phyloP scores from a whole-genome alignment of 805 yeast genomes.

The Ogataea methylovora region DNA sequence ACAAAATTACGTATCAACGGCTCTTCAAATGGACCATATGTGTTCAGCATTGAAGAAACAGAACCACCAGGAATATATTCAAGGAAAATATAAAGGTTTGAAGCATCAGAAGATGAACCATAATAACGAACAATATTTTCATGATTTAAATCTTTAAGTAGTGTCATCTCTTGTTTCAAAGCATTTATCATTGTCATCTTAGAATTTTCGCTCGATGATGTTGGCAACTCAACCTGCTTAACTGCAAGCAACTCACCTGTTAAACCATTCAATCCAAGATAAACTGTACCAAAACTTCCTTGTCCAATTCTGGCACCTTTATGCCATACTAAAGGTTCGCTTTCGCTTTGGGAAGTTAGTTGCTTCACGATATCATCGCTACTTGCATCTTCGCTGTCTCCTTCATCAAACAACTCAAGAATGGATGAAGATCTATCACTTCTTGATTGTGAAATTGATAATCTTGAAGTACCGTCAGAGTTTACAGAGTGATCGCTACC shows the following conservation, averaged over 20 bases:
- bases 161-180: slow-evolving; percentile 69
- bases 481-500: background rate
- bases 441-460: slow-evolving; percentile 13
- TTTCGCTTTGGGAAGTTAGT: slow-evolving; percentile 29
- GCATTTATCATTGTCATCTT: slow-evolving; percentile 60
- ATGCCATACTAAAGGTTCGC: slow-evolving; percentile 79
- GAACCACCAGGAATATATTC: slow-evolving; percentile 42
- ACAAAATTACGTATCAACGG: slow-evolving; percentile 48
- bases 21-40: slow-evolving; percentile 57
- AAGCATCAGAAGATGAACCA: slow-evolving; percentile 76
- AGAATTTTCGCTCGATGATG: slow-evolving; percentile 22
- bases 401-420: slow-evolving; percentile 37
- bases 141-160: slow-evolving; percentile 76
- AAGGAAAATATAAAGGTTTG: slow-evolving; percentile 65
- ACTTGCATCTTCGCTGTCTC: slow-evolving; percentile 28
- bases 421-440: slow-evolving; percentile 28
- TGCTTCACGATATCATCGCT: slow-evolving; percentile 32
- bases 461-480: slow-evolving; percentile 5
- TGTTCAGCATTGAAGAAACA: slow-evolving; percentile 46
- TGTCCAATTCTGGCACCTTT: slow-evolving; percentile 91
- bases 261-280: slow-evolving; percentile 81
- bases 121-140: slow-evolving; percentile 88
- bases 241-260: slow-evolving; percentile 98
- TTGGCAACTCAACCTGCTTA: slow-evolving; percentile 76
- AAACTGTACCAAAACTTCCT: slow-evolving; percentile 93